Percentiles rank a stretch among this genome's conserved stretches.
phyloP scores from a whole-genome alignment of 257 asterid genomes.

The Solanum okadae region DNA sequence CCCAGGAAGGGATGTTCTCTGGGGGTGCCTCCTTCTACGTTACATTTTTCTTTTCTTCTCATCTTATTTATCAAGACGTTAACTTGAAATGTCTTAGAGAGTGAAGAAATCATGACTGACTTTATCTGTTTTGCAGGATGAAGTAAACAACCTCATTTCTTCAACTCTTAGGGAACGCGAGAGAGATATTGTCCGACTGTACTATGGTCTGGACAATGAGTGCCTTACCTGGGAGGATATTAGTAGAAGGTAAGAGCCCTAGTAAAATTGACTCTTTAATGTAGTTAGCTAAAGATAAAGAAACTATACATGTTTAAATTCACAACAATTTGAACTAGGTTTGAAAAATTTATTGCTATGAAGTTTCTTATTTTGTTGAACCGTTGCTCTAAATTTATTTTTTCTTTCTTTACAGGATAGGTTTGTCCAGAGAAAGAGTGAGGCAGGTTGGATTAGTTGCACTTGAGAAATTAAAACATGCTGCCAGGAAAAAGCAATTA shows the following conservation, averaged over 20 bases:
- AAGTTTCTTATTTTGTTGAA: not conserved
- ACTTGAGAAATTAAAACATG: constrained; percentile 80
- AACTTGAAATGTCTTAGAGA: not conserved
- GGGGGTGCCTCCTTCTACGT: not conserved
- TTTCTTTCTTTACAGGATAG: constrained; percentile 53
- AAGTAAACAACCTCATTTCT: constrained; percentile 63
- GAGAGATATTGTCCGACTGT: constrained; percentile 68
- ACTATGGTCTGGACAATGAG: constrained; percentile 79
- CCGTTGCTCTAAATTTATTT: not conserved
- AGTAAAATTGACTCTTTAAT: not conserved
- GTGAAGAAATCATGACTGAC: not conserved
- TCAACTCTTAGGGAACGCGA: constrained; percentile 65
- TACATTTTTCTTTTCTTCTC: not conserved
- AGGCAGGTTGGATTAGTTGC: constrained; percentile 97
- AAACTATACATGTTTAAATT: not conserved
- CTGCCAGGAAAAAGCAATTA: constrained; percentile 63
- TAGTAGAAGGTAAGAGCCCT: constrained; percentile 56
- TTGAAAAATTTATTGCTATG: not conserved
- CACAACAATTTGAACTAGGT: not conserved
- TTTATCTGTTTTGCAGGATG: constrained; percentile 46
- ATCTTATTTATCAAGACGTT: not conserved
- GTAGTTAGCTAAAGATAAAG: not conserved
- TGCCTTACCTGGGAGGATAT: constrained; percentile 98
- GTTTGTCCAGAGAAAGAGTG: constrained; percentile 92
- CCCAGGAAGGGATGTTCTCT: not conserved